phyloP scores from a whole-genome alignment of 768 basidiomycete genomes.

The Auriscalpium orientale region DNA sequence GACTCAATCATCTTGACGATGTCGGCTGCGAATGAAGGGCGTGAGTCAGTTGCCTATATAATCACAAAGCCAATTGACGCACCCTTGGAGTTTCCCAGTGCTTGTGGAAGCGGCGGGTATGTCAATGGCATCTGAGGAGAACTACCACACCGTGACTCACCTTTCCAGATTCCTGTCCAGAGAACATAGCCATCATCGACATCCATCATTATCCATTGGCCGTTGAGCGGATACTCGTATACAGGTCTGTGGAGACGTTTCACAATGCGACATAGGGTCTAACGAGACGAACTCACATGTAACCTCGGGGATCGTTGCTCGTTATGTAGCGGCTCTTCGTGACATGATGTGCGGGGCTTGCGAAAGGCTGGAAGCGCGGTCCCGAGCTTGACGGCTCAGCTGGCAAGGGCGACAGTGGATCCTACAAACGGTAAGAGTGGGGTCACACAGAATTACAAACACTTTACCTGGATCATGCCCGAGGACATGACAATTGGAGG shows the following conservation, averaged over 20 bases:
- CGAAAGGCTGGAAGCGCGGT: constrained; percentile 56
- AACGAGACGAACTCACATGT: constrained; percentile 52
- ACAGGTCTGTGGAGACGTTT: constrained; percentile 47
- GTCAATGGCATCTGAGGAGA: background rate
- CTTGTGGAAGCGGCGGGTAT: constrained; percentile 30
- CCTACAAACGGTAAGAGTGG: constrained; percentile 14
- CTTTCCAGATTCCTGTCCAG: constrained; percentile 95
- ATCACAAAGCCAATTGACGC: background rate
- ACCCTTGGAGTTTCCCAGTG: constrained; percentile 88
- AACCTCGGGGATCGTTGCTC: constrained; percentile 81
- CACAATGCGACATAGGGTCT: background rate
- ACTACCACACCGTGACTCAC: constrained; percentile 28
- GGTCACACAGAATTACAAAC: background rate
- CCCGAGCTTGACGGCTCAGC: constrained; percentile 13
- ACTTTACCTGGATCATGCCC: constrained; percentile 23
- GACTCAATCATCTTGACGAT: constrained; percentile 92
- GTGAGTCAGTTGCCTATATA: constrained; percentile 1
- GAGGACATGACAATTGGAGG: constrained; percentile 25
- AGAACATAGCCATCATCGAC: constrained; percentile 88
- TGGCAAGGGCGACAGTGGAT: constrained; percentile 25
- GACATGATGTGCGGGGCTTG: constrained; percentile 72
- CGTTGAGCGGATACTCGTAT: constrained; percentile 83
- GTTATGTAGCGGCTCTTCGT: constrained; percentile 85
- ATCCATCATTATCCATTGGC: constrained; percentile 95
- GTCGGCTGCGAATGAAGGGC: constrained; percentile 48